Base-by-base conservation (phyloP, 495 filamentous ascomycete genomes). In the Aspergillus sparsus region DNA sequence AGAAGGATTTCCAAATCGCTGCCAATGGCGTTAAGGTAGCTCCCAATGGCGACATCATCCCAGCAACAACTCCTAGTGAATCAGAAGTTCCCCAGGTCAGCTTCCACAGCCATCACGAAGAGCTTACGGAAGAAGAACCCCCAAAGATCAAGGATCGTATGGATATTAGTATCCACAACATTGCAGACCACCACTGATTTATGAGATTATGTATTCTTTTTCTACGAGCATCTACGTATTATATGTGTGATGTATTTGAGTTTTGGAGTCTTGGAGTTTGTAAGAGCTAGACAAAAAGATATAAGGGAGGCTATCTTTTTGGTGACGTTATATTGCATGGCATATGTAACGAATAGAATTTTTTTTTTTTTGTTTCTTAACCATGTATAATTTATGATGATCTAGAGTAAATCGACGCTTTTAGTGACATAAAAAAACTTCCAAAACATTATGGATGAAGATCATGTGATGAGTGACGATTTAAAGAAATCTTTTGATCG, bases 111-210 rank as follows among this genome's bases (percentile, higher is more conserved):
- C 62, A 67, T 31, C 66, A 61, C 39, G 27, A 32, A 8, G 56
- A 55, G 7, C 12, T 57, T n/a, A 57, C 61, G 13, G 60, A 72
- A 31, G 72, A 74, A 41, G 71, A 78, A 44, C 66, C 67, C 45
- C 70, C 74, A 33, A 73, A 74, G 57, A 73, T 83, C 46, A 73
- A 69, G 56, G 80, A 82, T 55, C 74, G 80, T 35, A 85, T 85
- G 82, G 83, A 85, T 64, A 82, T 85, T 64, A 83, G 78, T 62
- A 79, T 85, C 60, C 83, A 85, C 65, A 85, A 85, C 66, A 76
- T 82, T 58, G 78, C 70, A 39, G 82, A 85, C 58, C 82, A 82
- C 62, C 68, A 53, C 46, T 68, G 58, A 63, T 62, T 27, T 57
- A 62, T 60, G 55, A 54, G n/a, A 16, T 64, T 63, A 58, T 62